These are phyloP conservation scores for Aspergillus novofumigatus DNA, from an alignment of 2,329 filamentous ascomycete species.

Conservation along the genomic window DNA sequence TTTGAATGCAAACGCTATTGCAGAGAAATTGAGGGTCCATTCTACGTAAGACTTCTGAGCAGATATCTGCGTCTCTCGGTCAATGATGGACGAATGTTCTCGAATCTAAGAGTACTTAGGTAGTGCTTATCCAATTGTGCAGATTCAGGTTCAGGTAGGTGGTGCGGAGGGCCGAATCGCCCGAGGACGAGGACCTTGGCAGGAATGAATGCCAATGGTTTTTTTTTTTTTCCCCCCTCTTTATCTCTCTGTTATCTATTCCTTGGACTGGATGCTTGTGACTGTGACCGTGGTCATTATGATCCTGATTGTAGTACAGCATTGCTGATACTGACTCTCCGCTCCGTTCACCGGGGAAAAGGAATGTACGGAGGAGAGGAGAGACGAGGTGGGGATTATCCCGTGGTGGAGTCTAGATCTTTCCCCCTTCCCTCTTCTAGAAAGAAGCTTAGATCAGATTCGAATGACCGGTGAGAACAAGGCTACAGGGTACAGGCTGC, in stretches of 20 bases:
- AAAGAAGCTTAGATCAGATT: neutral
- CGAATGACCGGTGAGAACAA: neutral
- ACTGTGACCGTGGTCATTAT: neutral
- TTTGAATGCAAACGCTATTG: too few species aligned
- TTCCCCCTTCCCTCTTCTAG: neutral
- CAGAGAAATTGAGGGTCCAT: too few species aligned
- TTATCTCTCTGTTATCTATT: neutral
- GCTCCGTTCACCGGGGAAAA: neutral
- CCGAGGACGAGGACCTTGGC: neutral
- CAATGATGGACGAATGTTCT: too few species aligned
- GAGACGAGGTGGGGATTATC: neutral
- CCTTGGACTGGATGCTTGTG: neutral
- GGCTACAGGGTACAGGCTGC: neutral
- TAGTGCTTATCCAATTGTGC: too few species aligned
- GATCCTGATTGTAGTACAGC: neutral
- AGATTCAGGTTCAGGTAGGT: too few species aligned
- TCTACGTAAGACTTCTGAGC: too few species aligned
- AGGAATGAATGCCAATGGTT: neutral
- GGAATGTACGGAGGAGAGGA: neutral
- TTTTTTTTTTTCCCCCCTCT: too few species aligned
- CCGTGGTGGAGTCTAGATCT: neutral
- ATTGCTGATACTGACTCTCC: neutral
- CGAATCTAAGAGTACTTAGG: too few species aligned
- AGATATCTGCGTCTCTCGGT: too few species aligned
- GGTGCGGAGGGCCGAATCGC: neutral